Percentiles rank a stretch among this genome's conserved stretches.
These are phyloP conservation scores for Lachnellula hyalina DNA, from an alignment of 2,329 filamentous ascomycete genomes.

Conservation along the genomic window DNA sequence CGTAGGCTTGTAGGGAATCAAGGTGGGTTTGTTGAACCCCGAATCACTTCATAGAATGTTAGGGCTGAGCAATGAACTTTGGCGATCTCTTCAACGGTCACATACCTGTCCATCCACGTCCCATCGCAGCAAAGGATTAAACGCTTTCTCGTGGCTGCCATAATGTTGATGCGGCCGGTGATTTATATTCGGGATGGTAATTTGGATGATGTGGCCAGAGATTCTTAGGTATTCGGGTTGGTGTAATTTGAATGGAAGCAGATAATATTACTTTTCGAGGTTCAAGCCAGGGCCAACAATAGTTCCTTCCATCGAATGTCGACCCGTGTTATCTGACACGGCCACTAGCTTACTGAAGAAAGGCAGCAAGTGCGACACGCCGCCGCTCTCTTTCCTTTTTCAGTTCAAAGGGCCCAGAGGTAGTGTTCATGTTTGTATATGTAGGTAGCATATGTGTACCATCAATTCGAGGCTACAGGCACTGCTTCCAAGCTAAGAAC, in stretches of 20 bases:
- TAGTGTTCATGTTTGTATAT: too few species aligned
- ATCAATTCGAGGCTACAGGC: too few species aligned
- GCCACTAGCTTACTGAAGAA: not conserved
- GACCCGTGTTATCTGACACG: not conserved
- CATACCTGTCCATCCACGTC: constrained; percentile 29
- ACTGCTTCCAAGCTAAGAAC: too few species aligned
- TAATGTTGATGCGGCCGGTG: not conserved
- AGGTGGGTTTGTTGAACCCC: constrained; percentile 26
- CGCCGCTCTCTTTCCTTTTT: not conserved
- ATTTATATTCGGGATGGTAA: not conserved
- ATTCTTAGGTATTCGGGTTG: not conserved
- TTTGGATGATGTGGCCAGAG: not conserved
- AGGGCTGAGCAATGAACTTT: not conserved
- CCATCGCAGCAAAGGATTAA: constrained; percentile 30
- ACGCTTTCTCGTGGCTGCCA: constrained; percentile 15
- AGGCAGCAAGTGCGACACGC: not conserved
- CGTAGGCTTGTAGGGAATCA: constrained; percentile 52
- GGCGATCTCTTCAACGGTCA: not conserved
- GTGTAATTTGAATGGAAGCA: not conserved
- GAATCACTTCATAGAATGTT: constrained; percentile 20
- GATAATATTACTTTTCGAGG: not conserved
- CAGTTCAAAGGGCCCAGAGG: too few species aligned
- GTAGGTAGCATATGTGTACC: too few species aligned
- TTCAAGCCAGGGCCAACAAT: not conserved
- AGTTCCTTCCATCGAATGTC: not conserved